Base-by-base conservation (phyloP, 345 rosid species). In the Dipteronia sinensis region DNA sequence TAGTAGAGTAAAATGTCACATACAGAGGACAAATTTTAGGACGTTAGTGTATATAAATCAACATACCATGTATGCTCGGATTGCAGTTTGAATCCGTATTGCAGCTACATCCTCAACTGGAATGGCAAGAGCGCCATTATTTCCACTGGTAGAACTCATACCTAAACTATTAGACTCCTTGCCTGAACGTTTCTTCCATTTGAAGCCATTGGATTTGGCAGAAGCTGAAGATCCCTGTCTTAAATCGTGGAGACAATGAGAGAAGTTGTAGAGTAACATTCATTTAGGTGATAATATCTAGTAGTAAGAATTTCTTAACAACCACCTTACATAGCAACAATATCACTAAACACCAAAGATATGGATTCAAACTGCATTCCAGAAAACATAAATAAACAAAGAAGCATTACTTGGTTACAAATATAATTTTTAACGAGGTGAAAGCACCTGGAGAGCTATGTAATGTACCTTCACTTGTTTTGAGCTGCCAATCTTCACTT, bases 61-160 rank as follows among this genome's bases (percentile, higher is more conserved):
- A 74, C 80, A 42, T 77, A 93, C 99, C 90, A 76, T 80, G 77
- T 90, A 91, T 65, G 97, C 97, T 78, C 91, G 83, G 73, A 92
- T 90, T 78, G 95, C 98, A 64, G 89, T 78, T 82, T 92, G 97
- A 82, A 90, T 89, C 80, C 87, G 78, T 59, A 81, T 85, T 44
- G 95, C 97, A 23, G 97, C 93, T 82, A 87, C 82, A 73, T 89
- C 94, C 76, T 89, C 89, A 59, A 73, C 77, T 17, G 84, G 86
- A 74, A 81, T 34, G 70, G 83, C 85, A 58, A 78, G 86, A 75
- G 84, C 58, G 47, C 62, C 69, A n/a, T 67, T 42, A 68, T 67
- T 79, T 42, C 74, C 65, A 38, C 78, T 51, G 17, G 66, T 53
- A 62, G 83, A 61, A 46, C 75, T 69, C 20, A 72, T 79, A 56